A percentile compares a stretch with the other conserved stretches of the same genome.
phyloP scores from a whole-genome alignment of 2,329 filamentous ascomycete species.

The Penicillium psychrosexuale region DNA sequence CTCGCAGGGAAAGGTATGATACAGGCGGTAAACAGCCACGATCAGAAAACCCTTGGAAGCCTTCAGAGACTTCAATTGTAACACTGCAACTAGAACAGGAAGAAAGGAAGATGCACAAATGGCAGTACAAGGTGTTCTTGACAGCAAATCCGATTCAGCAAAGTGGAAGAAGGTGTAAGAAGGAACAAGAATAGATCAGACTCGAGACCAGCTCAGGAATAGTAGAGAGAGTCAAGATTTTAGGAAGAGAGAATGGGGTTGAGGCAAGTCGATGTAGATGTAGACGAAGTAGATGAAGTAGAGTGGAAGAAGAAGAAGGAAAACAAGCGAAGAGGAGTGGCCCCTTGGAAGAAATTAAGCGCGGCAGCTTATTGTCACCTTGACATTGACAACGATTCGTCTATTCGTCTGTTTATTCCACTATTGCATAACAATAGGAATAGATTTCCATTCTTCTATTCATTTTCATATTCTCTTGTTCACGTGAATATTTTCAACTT shows the following conservation, averaged over 20 bases:
- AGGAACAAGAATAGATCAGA: background rate
- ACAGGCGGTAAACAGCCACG: background rate
- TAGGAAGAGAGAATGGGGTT: background rate
- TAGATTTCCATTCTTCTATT: background rate
- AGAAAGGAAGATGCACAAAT: background rate
- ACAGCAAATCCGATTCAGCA: background rate
- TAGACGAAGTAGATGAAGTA: background rate
- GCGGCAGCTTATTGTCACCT: slow-evolving; percentile 11
- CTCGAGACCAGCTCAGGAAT: background rate
- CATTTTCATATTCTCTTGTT: background rate
- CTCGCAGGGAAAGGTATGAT: slow-evolving; percentile 2
- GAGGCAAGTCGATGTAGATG: background rate
- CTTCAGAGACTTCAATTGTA: background rate
- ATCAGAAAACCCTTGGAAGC: background rate
- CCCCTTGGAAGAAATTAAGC: slow-evolving; percentile 14
- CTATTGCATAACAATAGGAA: background rate
- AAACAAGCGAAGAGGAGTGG: slow-evolving; percentile 14
- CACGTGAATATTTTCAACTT: background rate
- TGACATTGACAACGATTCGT: background rate
- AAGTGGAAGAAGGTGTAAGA: background rate
- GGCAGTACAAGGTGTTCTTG: background rate
- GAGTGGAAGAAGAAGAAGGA: slow-evolving; percentile 2
- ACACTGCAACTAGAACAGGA: background rate
- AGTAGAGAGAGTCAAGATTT: background rate
- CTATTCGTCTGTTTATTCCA: background rate